Evolutionary conservation across 805 yeast genomes (phyloP).

Genomic region (Saturnispora bothae): DNA sequence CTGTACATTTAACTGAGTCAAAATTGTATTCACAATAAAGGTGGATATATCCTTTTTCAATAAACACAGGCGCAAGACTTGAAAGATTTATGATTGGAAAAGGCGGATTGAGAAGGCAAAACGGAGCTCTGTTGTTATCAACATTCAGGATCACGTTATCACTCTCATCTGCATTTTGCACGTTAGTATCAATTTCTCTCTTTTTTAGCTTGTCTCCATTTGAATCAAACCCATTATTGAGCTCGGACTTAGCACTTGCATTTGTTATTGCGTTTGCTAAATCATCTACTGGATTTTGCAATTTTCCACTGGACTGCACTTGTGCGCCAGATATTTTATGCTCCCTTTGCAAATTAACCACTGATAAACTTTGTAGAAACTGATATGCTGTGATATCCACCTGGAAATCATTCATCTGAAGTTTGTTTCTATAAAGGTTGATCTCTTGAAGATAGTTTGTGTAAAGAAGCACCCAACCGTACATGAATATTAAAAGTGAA

Average conservation of each 20-base stretch:
- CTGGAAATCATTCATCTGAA: constrained; percentile 16
- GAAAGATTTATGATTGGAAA: constrained; percentile 14
- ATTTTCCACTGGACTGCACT: too few relatives aligned
- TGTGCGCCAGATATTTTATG: too few relatives aligned
- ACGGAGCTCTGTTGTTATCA: too few relatives aligned
- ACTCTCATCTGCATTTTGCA: constrained; percentile 2
- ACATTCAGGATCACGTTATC: too few relatives aligned
- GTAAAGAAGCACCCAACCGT: constrained; percentile 18
- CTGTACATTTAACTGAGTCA: constrained; percentile 17
- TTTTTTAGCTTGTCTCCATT: too few relatives aligned
- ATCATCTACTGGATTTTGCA: too few relatives aligned
- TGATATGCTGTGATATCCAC: constrained; percentile 19
- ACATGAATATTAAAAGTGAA: constrained; percentile 17
- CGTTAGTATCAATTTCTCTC: neutral
- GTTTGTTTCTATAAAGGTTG: constrained; percentile 19
- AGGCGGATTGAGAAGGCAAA: constrained; percentile 19
- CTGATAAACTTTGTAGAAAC: constrained; percentile 12
- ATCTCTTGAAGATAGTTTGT: constrained; percentile 22
- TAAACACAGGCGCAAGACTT: constrained; percentile 22
- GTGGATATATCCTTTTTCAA: constrained; percentile 21
- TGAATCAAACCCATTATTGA: too few relatives aligned
- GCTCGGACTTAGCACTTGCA: too few relatives aligned
- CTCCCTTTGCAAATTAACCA: constrained; percentile 3
- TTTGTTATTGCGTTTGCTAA: too few relatives aligned
- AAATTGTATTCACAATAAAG: constrained; percentile 20